These are phyloP conservation scores for Friedmanniomyces endolithicus DNA, from an alignment of 495 filamentous ascomycete species.

Conservation along the genomic window DNA sequence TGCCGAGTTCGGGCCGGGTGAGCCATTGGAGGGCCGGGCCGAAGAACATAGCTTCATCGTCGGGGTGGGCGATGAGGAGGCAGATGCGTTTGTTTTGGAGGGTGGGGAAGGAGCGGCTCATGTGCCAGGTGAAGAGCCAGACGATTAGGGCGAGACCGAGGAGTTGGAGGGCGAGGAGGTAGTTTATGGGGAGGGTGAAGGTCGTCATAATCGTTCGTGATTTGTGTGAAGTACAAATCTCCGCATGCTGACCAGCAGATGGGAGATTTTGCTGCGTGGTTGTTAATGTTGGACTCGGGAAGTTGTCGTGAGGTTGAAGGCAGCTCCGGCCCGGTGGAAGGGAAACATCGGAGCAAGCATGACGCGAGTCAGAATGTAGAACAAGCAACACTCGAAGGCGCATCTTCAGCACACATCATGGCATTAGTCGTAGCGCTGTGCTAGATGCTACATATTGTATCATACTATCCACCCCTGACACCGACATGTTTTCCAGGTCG, in stretches of 20 bases:
- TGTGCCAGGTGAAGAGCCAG: slow-evolving; percentile 46
- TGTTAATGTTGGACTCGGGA: no score
- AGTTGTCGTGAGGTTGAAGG: not conserved
- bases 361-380: no score
- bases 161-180: slow-evolving; percentile 24
- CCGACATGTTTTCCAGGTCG: not conserved
- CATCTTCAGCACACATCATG: not conserved
- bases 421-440: not conserved
- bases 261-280: no score
- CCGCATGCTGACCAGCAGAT: no score
- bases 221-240: no score
- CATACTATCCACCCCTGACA: not conserved
- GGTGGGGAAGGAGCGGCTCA: slow-evolving; percentile 50
- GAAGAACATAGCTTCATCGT: slow-evolving; percentile 99
- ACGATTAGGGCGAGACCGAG: slow-evolving; percentile 44
- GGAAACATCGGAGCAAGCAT: not conserved
- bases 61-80: slow-evolving; percentile 89
- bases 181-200: no score
- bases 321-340: not conserved
- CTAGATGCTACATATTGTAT: not conserved
- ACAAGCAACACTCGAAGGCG: not conserved
- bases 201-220: no score
- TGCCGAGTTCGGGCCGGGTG: slow-evolving; percentile 59
- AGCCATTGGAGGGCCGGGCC: slow-evolving; percentile 73
- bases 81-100: slow-evolving; percentile 70